Conservation (phyloP, 2,329 filamentous ascomycete species). For the Alternaria conjuncta region DNA sequence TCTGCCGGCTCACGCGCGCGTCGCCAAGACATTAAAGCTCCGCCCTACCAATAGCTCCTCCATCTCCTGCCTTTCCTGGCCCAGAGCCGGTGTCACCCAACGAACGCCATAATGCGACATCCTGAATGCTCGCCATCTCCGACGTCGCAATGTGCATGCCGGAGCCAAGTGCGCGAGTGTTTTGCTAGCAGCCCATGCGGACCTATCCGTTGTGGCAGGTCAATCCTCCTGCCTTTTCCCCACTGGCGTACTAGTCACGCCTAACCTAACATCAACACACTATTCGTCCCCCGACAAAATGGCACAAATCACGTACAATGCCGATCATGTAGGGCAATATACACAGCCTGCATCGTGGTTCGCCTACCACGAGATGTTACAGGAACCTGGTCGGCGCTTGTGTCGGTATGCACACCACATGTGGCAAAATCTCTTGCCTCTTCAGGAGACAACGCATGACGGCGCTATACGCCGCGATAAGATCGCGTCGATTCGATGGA, state of each 20-base stretch:
- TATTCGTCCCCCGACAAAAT: conserved; percentile 3
- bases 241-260: background rate
- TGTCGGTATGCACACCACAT: conserved; percentile 9
- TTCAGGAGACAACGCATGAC: background rate
- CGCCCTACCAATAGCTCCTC: conserved; percentile 5
- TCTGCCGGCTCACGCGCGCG: conserved; percentile 1
- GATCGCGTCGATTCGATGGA: background rate
- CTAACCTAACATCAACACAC: background rate
- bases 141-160: background rate
- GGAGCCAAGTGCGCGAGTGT: conserved; percentile 2
- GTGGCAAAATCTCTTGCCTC: conserved; percentile 2
- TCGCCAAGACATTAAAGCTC: conserved; percentile 3
- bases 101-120: background rate
- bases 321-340: conserved; percentile 5
- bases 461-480: conserved; percentile 1
- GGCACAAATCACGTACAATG: background rate
- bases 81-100: background rate
- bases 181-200: conserved; percentile 1
- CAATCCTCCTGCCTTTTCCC: conserved; percentile 8
- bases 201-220: conserved; percentile 10
- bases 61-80: conserved; percentile 14
- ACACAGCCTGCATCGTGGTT: conserved; percentile 4
- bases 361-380: background rate
- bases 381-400: conserved; percentile 1
- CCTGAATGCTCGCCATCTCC: background rate